These are phyloP conservation scores for Dissophora globulifera DNA, from an alignment of 192 early-diverging fungal species.

Conservation along the genomic window DNA sequence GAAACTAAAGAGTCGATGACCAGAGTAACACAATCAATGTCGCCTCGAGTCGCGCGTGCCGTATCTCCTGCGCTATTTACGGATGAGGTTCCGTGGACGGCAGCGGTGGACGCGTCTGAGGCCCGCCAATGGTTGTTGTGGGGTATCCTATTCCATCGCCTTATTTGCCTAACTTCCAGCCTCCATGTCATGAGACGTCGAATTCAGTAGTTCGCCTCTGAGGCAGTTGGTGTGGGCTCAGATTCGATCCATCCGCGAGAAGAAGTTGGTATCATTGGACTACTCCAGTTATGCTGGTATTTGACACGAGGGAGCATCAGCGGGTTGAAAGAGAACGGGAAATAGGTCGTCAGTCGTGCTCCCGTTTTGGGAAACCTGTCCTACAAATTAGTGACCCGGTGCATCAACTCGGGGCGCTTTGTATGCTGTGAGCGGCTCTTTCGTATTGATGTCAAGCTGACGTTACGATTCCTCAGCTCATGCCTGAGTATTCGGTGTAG, in stretches of 20 bases:
- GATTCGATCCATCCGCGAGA: constrained; percentile 1
- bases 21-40: constrained; percentile 21
- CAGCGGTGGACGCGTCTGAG: constrained; percentile 8
- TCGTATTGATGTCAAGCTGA: constrained; percentile 25
- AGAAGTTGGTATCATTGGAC: constrained; percentile 7
- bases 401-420: constrained; percentile 8
- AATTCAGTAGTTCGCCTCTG: constrained; percentile 4
- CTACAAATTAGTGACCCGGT: constrained; percentile 9
- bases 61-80: constrained; percentile 12
- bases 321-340: constrained; percentile 36
- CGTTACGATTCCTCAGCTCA: constrained; percentile 22
- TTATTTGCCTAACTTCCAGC: not conserved
- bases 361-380: constrained; percentile 8
- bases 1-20: constrained; percentile 23
- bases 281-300: constrained; percentile 19
- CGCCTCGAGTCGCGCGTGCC: constrained; percentile 6
- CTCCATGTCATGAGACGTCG: constrained; percentile 34
- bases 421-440: not conserved
- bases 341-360: constrained; percentile 16
- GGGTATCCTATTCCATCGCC: constrained; percentile 20
- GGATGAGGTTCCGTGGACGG: constrained; percentile 7
- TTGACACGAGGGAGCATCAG: constrained; percentile 19
- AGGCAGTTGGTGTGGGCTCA: constrained; percentile 22
- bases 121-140: constrained; percentile 2
- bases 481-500: constrained; percentile 27